These are phyloP conservation scores for Neoboletus magnificus DNA, from an alignment of 768 basidiomycete species.

Conservation along the genomic window DNA sequence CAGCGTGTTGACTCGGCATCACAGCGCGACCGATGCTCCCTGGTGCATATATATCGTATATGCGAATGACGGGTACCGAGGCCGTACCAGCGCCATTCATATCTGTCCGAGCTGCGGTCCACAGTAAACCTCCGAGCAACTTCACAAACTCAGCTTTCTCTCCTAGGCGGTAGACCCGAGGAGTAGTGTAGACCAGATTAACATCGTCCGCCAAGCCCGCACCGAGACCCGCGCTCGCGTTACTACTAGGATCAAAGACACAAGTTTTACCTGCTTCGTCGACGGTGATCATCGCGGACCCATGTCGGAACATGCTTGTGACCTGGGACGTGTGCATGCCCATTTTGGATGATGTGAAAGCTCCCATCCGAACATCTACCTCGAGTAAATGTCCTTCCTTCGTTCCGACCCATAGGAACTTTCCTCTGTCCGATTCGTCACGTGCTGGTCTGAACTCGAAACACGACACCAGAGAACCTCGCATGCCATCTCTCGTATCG, in stretches of 20 bases:
- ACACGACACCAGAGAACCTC: slow-evolving; percentile 69
- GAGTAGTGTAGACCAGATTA: slow-evolving; percentile 44
- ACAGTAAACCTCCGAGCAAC: slow-evolving; percentile 71
- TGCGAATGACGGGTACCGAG: slow-evolving; percentile 68
- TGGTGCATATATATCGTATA: slow-evolving; percentile 72
- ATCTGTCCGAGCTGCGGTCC: slow-evolving; percentile 70
- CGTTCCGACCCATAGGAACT: slow-evolving; percentile 80
- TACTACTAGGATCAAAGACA: slow-evolving; percentile 56
- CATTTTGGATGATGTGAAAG: slow-evolving; percentile 53
- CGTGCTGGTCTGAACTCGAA: slow-evolving; percentile 69
- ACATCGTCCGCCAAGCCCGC: slow-evolving; percentile 38
- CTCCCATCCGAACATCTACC: slow-evolving; percentile 65
- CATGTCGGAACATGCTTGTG: slow-evolving; percentile 70
- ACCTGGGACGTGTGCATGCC: slow-evolving; percentile 65
- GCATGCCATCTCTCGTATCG: slow-evolving; percentile 63
- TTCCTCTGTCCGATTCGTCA: slow-evolving; percentile 49
- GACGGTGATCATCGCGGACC: slow-evolving; percentile 67
- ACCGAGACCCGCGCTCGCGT: slow-evolving; percentile 8
- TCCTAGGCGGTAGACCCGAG: slow-evolving; percentile 62
- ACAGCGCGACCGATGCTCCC: slow-evolving; percentile 53
- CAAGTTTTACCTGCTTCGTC: slow-evolving; percentile 85
- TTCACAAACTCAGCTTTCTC: slow-evolving; percentile 83
- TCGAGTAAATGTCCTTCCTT: slow-evolving; percentile 88
- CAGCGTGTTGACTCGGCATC: slow-evolving; percentile 66
- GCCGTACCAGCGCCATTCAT: slow-evolving; percentile 39